Evolutionary conservation across 2,329 filamentous ascomycete genomes (phyloP).

Genomic region (Calonectria fujianensis): DNA sequence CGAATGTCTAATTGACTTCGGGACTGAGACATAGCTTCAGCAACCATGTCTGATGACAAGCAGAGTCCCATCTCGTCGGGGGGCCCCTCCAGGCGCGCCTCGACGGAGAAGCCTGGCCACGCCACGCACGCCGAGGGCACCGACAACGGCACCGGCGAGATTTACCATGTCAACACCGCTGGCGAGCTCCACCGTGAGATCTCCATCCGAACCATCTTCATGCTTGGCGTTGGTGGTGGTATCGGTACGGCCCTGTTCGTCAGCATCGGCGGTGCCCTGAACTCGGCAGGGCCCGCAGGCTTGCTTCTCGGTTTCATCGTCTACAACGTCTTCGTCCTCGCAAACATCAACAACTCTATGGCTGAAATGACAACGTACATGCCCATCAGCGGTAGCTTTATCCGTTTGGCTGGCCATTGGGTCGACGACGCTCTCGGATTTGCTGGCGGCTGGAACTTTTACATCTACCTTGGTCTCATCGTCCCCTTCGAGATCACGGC

Average conservation of each 20-base stretch:
- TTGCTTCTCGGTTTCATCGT: conserved; percentile 76
- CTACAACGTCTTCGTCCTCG: conserved; percentile 72
- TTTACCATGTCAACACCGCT: background rate
- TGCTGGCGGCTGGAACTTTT: conserved; percentile 66
- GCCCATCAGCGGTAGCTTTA: conserved; percentile 78
- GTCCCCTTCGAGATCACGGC: conserved; percentile 67
- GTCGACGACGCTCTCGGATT: conserved; percentile 79
- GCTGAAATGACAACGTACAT: conserved; percentile 79
- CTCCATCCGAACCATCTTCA: background rate
- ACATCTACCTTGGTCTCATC: conserved; percentile 65
- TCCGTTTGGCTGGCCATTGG: conserved; percentile 79
- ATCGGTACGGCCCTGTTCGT: conserved; percentile 77
- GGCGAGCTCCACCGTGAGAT: background rate
- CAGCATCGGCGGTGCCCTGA: conserved; percentile 74
- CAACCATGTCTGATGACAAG: background rate
- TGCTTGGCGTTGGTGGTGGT: conserved; percentile 75
- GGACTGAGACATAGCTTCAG: background rate
- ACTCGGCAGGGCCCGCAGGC: conserved; percentile 66
- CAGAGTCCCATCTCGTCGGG: background rate
- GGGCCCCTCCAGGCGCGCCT: background rate
- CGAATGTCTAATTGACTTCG: background rate
- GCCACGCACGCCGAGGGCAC: background rate
- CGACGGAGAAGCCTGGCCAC: background rate
- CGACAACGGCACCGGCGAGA: background rate
- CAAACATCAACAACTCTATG: conserved; percentile 78